Evolutionary conservation across 2,329 filamentous ascomycete genomes (phyloP), one percentile per base, ranked within the genome.

Genomic region (Ophiosphaerella narmari): DNA sequence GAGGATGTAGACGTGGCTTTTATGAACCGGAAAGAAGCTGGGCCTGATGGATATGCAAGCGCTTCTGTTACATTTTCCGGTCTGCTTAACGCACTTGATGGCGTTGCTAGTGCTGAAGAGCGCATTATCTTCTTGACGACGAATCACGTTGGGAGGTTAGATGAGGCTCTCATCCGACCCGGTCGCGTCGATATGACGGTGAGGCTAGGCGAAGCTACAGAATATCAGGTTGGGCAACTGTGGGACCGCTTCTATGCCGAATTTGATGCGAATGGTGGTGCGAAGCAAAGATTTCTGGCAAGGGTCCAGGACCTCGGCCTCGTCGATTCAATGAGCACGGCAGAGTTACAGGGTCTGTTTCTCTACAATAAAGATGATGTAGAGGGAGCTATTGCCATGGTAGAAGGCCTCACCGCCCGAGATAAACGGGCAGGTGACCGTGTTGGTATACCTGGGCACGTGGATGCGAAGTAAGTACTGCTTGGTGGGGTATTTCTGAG

Each of bases 241-340:
- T 99, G 93, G 91, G 88, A 95, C 72, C 86, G 94, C 16, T 99
- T 97, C 77, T 99, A 97, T 67, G 88, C 89, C 4, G 90, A 95
- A 31, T 78, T 90, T 21, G 92, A 96, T 66, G 59, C 65, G 1
- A 81, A 85, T 46, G 85, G 86, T 13, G 73, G 75, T 5, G 82
- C 85, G 16, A 85, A 86, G 63, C 75, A 82, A 62, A 78, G 81
- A 14, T 97, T 99, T 76, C 74, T 97, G 57, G 68, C 79, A 18
- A 84, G 83, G 53, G 82, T 96, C 11, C 81, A 85, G 38, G 80
- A 86, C 41, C 77, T 94, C 13, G 87, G 88, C 0, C 74, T 97
- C 23, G 84, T 95, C 45, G 82, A 85, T 14, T 79, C 82, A 43
- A 79, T 91, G 13, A 97, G 92, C 70, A 92, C 93, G 4, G 94